Percentiles rank a stretch among this genome's conserved stretches.
Conservation (phyloP, 345 rosid species). For the Lepidium aucheri region DNA sequence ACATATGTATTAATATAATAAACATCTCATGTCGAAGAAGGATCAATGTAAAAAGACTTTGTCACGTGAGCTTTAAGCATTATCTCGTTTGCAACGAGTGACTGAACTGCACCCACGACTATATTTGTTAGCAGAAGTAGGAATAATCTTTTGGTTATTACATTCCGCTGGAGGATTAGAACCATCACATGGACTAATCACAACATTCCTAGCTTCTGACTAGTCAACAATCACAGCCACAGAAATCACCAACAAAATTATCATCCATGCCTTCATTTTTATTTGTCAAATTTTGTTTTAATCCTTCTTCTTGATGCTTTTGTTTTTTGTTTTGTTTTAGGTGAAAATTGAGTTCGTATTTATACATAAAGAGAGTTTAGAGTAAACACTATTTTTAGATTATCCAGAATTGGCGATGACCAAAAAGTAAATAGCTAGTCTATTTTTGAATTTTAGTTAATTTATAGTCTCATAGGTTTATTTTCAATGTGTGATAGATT, state of each 20-base stretch:
- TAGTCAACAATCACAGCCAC: background rate
- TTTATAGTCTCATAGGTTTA: no score
- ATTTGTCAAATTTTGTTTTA: background rate
- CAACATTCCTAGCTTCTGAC: background rate
- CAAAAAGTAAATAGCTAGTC: no score
- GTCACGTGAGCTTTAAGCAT: background rate
- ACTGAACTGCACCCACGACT: background rate
- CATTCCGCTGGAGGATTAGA: constrained; percentile 5
- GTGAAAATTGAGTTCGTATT: background rate
- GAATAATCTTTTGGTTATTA: no score
- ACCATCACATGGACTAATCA: background rate
- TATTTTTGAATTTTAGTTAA: no score
- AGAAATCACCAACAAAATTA: constrained; percentile 11
- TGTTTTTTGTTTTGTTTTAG: background rate
- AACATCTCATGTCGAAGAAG: background rate
- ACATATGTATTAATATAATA: no score
- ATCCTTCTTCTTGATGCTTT: background rate
- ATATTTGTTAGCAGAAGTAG: background rate
- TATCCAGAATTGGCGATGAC: background rate
- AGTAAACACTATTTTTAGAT: background rate
- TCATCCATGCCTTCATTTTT: constrained; percentile 15
- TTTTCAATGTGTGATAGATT: no score
- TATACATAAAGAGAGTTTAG: background rate
- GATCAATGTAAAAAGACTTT: background rate
- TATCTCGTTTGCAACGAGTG: background rate